Conservation (phyloP, 2,329 filamentous ascomycete species). For the Colletotrichum endophyticum region DNA sequence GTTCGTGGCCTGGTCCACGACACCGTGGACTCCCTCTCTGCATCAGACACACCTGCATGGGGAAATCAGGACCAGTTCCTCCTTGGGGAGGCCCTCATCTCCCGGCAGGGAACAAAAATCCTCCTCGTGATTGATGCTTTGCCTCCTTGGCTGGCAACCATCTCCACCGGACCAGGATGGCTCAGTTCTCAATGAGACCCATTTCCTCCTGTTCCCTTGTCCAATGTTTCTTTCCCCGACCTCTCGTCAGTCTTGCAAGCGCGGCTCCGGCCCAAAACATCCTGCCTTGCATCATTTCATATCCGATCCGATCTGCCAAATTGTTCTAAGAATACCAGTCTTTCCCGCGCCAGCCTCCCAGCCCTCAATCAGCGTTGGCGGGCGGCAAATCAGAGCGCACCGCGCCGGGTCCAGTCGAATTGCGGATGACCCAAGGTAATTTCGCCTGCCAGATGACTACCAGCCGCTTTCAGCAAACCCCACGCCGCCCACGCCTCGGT, state of each 20-base stretch:
- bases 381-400: slow-evolving; percentile 2
- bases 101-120: slow-evolving; percentile 6
- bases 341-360: slow-evolving; percentile 7
- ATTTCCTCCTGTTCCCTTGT: slow-evolving; percentile 16
- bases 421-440: slow-evolving; percentile 20
- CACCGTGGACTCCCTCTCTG: not conserved
- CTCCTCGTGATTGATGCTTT: slow-evolving; percentile 18
- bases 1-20: not conserved
- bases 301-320: slow-evolving; percentile 23
- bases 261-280: slow-evolving; percentile 20
- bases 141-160: slow-evolving; percentile 13
- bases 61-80: not conserved
- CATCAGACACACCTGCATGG: not conserved
- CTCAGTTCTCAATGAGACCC: not conserved
- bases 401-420: slow-evolving; percentile 5
- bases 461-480: slow-evolving; percentile 16
- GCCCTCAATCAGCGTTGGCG: not conserved
- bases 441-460: slow-evolving; percentile 17
- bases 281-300: slow-evolving; percentile 20
- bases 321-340: slow-evolving; percentile 21
- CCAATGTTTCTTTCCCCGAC: slow-evolving; percentile 22
- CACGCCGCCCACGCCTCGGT: slow-evolving; percentile 15
- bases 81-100: slow-evolving; percentile 12
- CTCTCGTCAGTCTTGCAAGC: slow-evolving; percentile 14
- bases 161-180: slow-evolving; percentile 15